Conservation (phyloP, 441 rosid species). For the Bocquillonia castaneifolia region DNA sequence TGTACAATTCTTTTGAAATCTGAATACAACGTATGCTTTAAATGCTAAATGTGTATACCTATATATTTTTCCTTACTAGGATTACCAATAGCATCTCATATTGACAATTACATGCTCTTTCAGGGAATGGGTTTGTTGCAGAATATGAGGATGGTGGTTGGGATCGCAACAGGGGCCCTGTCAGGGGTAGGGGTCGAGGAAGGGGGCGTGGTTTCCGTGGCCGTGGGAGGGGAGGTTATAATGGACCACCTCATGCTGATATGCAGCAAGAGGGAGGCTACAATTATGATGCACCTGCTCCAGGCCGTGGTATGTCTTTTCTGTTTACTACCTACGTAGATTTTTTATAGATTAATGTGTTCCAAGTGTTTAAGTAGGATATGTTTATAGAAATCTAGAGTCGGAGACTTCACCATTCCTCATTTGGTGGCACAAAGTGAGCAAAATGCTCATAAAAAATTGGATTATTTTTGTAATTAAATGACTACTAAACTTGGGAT, state of each 20-base stretch:
- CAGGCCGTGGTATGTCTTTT: slow-evolving; percentile 45
- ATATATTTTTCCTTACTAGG: not conserved
- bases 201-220: slow-evolving; percentile 74
- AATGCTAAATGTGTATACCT: not conserved
- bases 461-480: not conserved
- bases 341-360: not conserved
- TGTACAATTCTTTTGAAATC: not conserved
- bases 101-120: not conserved
- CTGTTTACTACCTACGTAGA: not conserved
- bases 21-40: not conserved
- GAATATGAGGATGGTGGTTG: slow-evolving; percentile 76
- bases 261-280: slow-evolving; percentile 65
- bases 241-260: slow-evolving; percentile 50
- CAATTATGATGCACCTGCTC: slow-evolving; percentile 57
- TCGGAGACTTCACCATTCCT: not conserved
- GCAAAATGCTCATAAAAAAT: too few relatives aligned
- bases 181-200: slow-evolving; percentile 79
- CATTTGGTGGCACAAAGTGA: too few relatives aligned
- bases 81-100: not conserved
- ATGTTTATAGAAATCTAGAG: not conserved
- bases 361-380: not conserved
- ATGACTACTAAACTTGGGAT: not conserved
- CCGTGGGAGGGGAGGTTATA: slow-evolving; percentile 73
- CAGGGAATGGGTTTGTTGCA: slow-evolving; percentile 55
- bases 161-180: slow-evolving; percentile 54